Evolutionary conservation across 306 rosid species (phyloP).

Genomic region (Ormosia emarginata): DNA sequence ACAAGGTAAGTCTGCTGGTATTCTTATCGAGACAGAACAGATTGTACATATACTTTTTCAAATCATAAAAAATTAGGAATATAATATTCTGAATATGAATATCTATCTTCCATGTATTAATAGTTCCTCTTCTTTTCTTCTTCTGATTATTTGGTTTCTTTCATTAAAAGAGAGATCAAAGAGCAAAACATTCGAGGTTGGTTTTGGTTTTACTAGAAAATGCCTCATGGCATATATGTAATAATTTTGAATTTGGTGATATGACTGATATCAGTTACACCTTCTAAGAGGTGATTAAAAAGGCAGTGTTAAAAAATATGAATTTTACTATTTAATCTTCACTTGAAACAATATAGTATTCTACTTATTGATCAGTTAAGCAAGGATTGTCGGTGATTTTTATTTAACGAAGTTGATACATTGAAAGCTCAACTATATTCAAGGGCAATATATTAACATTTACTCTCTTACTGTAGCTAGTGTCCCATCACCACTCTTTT

Average conservation of each 20-base stretch:
- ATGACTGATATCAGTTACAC: neutral
- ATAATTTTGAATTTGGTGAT: conserved; percentile 7
- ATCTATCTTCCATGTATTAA: conserved; percentile 2
- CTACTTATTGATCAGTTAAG: neutral
- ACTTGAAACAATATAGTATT: neutral
- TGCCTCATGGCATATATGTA: neutral
- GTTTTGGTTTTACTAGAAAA: neutral
- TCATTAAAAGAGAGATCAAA: neutral
- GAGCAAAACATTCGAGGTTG: neutral
- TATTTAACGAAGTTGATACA: neutral
- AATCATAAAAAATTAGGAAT: conserved; percentile 1
- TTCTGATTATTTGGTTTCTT: conserved; percentile 12
- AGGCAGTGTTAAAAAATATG: neutral
- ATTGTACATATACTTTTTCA: neutral
- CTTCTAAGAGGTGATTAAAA: neutral
- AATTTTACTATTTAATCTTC: neutral
- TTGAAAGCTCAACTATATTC: neutral
- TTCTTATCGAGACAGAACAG: neutral
- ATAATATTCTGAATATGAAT: neutral
- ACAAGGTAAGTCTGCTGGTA: neutral
- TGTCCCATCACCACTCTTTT: neutral
- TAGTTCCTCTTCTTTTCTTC: neutral
- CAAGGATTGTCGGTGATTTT: neutral
- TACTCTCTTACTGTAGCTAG: conserved; percentile 7
- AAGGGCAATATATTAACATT: neutral